These are phyloP conservation scores for Candida chauliodis DNA, from an alignment of 805 yeast species.

Conservation along the genomic window DNA sequence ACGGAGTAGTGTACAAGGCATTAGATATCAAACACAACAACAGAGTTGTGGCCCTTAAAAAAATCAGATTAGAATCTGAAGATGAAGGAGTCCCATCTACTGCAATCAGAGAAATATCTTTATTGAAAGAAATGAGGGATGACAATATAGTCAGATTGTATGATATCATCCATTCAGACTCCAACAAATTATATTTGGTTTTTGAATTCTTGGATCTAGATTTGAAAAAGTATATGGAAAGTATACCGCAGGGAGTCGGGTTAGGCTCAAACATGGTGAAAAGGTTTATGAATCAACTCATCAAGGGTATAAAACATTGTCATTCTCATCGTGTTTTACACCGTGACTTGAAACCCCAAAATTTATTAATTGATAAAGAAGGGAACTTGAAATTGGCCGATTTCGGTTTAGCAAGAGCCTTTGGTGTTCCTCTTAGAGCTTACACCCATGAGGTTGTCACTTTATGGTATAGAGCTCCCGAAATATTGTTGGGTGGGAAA, in stretches of 20 bases:
- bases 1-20: slow-evolving; percentile 97
- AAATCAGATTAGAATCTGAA: slow-evolving; percentile 92
- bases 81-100: slow-evolving; percentile 99
- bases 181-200: slow-evolving; percentile 87
- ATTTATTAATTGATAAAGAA: slow-evolving; percentile 88
- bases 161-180: slow-evolving; percentile 93
- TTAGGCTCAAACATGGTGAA: slow-evolving; percentile 88
- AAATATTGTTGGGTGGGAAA: slow-evolving; percentile 90
- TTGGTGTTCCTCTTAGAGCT: slow-evolving; percentile 94
- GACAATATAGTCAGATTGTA: slow-evolving; percentile 87
- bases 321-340: slow-evolving; percentile 93
- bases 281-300: slow-evolving; percentile 86
- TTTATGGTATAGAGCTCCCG: slow-evolving; percentile 97
- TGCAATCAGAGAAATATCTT: slow-evolving; percentile 93
- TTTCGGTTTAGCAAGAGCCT: slow-evolving; percentile 95
- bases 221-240: slow-evolving; percentile 94
- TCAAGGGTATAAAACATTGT: slow-evolving; percentile 88
- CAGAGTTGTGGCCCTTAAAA: slow-evolving; percentile 92
- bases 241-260: slow-evolving; percentile 86
- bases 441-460: slow-evolving; percentile 98
- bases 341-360: slow-evolving; percentile 95
- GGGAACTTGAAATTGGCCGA: slow-evolving; percentile 80
- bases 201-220: slow-evolving; percentile 93
- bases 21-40: slow-evolving; percentile 84
- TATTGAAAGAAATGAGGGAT: slow-evolving; percentile 89